Evolutionary conservation across 2,329 filamentous ascomycete species (phyloP).

Genomic region (Xylariaceae sp.): DNA sequence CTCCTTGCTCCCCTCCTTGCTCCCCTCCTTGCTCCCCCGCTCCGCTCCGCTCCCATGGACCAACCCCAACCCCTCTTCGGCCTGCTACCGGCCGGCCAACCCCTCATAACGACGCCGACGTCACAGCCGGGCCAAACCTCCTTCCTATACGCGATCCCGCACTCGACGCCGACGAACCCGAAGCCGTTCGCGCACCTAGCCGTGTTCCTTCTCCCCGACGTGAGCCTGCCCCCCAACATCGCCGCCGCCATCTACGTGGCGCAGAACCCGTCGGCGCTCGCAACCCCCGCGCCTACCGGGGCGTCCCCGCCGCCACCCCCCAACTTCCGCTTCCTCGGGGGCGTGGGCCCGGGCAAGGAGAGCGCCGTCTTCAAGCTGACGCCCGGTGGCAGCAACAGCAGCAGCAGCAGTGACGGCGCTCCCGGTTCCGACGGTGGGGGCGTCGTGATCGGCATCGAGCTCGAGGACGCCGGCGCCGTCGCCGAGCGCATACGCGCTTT

Average conservation of each 20-base stretch:
- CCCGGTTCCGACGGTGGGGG: slow-evolving; percentile 30
- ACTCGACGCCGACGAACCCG: slow-evolving; percentile 38
- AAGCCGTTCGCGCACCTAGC: slow-evolving; percentile 77
- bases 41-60: not conserved
- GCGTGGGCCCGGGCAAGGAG: slow-evolving; percentile 86
- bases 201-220: slow-evolving; percentile 83
- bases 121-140: slow-evolving; percentile 44
- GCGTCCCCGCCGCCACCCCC: slow-evolving; percentile 44
- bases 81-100: slow-evolving; percentile 62
- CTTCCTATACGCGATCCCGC: slow-evolving; percentile 59
- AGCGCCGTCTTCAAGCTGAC: slow-evolving; percentile 84
- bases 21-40: no score
- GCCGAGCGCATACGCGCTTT: slow-evolving; percentile 45
- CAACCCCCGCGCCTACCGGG: not conserved
- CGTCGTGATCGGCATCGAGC: slow-evolving; percentile 76
- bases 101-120: slow-evolving; percentile 57
- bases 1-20: no score
- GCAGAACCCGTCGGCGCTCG: slow-evolving; percentile 32
- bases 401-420: slow-evolving; percentile 19
- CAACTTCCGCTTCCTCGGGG: slow-evolving; percentile 84
- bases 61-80: slow-evolving; percentile 51
- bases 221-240: slow-evolving; percentile 70
- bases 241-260: slow-evolving; percentile 92
- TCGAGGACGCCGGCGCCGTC: slow-evolving; percentile 77
- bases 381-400: slow-evolving; percentile 22